phyloP scores from a whole-genome alignment of 345 rosid genomes.

The Psidium guajava region DNA sequence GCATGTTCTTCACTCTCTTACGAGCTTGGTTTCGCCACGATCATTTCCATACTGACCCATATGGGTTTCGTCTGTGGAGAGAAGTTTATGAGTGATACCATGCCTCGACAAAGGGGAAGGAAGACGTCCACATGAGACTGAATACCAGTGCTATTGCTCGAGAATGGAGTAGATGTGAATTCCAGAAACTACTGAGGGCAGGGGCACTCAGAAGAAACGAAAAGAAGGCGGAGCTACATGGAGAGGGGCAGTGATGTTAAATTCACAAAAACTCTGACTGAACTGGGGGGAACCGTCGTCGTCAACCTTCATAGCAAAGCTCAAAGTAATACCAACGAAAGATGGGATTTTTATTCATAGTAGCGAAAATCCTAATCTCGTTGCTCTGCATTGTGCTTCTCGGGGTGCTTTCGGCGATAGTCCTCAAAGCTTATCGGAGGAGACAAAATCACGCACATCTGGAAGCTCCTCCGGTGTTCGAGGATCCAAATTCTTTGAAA shows the following conservation, averaged over 20 bases:
- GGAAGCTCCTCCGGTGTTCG: constrained; percentile 46
- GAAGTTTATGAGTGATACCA: too few species aligned
- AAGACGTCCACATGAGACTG: too few species aligned
- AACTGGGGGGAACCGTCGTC: background rate
- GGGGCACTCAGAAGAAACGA: too few species aligned
- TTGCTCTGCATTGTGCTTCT: constrained; percentile 11
- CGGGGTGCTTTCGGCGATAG: constrained; percentile 26
- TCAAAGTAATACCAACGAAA: background rate
- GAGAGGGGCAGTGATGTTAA: background rate
- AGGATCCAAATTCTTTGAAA: constrained; percentile 73
- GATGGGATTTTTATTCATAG: constrained; percentile 39
- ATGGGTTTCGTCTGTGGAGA: too few species aligned
- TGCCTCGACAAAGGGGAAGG: too few species aligned
- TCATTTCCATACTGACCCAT: too few species aligned
- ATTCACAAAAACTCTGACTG: background rate
- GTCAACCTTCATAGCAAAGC: background rate
- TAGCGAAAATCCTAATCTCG: constrained; percentile 22
- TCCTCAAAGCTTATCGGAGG: constrained; percentile 55
- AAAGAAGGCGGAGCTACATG: background rate
- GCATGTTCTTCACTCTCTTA: too few species aligned
- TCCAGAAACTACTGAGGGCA: too few species aligned
- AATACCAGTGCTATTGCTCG: too few species aligned
- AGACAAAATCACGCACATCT: constrained; percentile 47
- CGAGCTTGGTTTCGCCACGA: too few species aligned
- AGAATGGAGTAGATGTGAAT: too few species aligned